Percentiles rank a stretch among this genome's conserved stretches.
Conservation (phyloP, 164 flowering plant species). For the Berberis vulgaris region DNA sequence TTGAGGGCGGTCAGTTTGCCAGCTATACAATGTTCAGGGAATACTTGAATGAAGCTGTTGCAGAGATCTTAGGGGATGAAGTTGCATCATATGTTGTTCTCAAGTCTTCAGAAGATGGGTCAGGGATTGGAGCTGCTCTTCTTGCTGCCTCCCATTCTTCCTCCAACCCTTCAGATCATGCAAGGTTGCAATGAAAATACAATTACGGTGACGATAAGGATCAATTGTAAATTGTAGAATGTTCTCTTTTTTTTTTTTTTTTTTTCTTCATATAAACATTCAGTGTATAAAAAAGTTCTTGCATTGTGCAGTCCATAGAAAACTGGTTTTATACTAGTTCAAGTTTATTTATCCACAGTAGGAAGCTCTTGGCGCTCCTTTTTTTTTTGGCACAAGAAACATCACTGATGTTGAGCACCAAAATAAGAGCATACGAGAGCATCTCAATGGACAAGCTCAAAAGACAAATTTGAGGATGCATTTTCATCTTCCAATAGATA, state of each 20-base stretch:
- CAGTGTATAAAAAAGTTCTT: too few relatives aligned
- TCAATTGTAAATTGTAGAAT: slow-evolving; percentile 38
- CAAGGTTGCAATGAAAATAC: slow-evolving; percentile 24
- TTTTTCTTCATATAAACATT: slow-evolving; percentile 16
- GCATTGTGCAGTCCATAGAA: too few relatives aligned
- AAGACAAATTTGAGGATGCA: too few relatives aligned
- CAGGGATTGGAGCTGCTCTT: slow-evolving; percentile 88
- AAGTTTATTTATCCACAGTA: background rate
- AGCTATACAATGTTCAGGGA: slow-evolving; percentile 63
- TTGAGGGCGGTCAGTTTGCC: slow-evolving; percentile 71
- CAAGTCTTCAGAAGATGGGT: slow-evolving; percentile 64
- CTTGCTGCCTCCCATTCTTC: slow-evolving; percentile 72
- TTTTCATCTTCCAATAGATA: too few relatives aligned
- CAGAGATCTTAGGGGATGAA: slow-evolving; percentile 73
- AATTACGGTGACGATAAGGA: background rate
- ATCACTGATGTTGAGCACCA: background rate
- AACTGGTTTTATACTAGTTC: background rate
- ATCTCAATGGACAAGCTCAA: too few relatives aligned
- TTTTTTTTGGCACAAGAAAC: background rate
- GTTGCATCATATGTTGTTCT: slow-evolving; percentile 59
- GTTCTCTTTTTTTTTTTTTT: slow-evolving; percentile 20
- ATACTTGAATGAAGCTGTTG: slow-evolving; percentile 64
- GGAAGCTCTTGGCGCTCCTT: background rate
- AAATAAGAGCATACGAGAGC: too few relatives aligned
- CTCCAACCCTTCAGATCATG: slow-evolving; percentile 22